These are phyloP conservation scores for Alternaria sp. DNA, from an alignment of 2,329 filamentous ascomycete species.

Conservation along the genomic window DNA sequence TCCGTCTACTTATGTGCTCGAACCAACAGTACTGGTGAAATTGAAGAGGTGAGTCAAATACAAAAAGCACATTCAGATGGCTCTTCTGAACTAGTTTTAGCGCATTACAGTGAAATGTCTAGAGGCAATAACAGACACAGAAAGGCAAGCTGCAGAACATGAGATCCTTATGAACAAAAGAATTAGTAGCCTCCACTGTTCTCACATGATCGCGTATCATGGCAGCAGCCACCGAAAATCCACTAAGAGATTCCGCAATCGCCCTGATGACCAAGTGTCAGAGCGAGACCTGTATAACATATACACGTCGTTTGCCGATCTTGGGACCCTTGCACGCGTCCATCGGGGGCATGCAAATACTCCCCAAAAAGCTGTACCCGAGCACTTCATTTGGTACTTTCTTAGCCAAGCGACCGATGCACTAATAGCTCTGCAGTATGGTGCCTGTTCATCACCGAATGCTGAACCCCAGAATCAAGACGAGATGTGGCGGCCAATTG, in stretches of 20 bases:
- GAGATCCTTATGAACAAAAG: neutral
- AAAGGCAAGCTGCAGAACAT: too few species aligned
- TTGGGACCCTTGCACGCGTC: neutral
- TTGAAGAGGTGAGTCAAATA: neutral
- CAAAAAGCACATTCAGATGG: too few species aligned
- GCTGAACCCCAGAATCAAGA: neutral
- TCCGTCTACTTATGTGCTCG: neutral
- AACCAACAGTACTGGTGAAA: neutral
- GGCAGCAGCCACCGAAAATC: neutral
- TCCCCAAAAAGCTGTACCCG: neutral
- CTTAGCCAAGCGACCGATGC: neutral
- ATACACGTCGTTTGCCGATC: neutral
- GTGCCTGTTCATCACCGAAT: neutral
- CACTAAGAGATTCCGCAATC: neutral
- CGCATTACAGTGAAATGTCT: neutral
- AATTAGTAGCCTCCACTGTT: neutral
- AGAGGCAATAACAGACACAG: neutral
- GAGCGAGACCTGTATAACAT: neutral
- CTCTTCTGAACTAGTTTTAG: too few species aligned
- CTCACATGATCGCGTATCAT: neutral
- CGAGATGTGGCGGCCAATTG: neutral
- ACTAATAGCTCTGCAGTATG: neutral
- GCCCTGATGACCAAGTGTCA: too few species aligned
- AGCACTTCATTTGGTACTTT: neutral
- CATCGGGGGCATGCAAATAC: too few species aligned